Evolutionary conservation across 768 basidiomycete genomes (phyloP), one percentile per base, ranked within the genome.

Genomic region (Mycena rosella): DNA sequence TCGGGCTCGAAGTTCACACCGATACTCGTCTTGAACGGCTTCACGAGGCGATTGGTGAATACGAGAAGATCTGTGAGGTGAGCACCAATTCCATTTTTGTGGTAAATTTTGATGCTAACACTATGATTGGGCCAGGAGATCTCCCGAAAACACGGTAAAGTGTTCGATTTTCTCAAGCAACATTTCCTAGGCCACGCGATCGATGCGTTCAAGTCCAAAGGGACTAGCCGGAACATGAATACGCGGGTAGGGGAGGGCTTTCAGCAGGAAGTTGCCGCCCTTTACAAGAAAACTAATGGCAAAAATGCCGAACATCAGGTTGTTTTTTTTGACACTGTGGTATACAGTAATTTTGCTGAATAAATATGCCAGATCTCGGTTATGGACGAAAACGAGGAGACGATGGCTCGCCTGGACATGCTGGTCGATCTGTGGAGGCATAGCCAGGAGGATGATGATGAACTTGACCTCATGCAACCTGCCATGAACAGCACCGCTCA

Each of bases 261-360:
- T 53, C 76, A 77, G 24, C 78, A 79, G 68, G 77, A 77, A 61
- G 69, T 75, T 11, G 66, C 70, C 22, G 55, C 74, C 20, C 69
- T 71, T 13, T 80, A 72, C 65, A 54, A 63, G n/a, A 78, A 76
- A 59, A 79, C 78, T n/a, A 79, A 78, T 59, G 68, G 64, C 30
- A 77, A 77, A 53, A 55, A 77, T 48, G 74, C 74, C 3, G 78
- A 79, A 44, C 62, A 73, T 49, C 78, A 79, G 72, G 77, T 79
- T 22, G 70, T 22, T 60, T 11, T 5, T 29, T 32, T 26, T n/a
- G n/a, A n/a, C 34, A 54, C 29, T 3, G 49, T n/a, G 14, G 54
- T 32, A 38, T 55, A 20, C 38, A 27, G 20, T 22, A 38, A 36
- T 5, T n/a, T 24, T 24, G 24, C 24, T 22, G 42, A 38, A 38